These are phyloP conservation scores for Cruciata laevipes DNA, from an alignment of 257 asterid genomes.

Conservation along the genomic window DNA sequence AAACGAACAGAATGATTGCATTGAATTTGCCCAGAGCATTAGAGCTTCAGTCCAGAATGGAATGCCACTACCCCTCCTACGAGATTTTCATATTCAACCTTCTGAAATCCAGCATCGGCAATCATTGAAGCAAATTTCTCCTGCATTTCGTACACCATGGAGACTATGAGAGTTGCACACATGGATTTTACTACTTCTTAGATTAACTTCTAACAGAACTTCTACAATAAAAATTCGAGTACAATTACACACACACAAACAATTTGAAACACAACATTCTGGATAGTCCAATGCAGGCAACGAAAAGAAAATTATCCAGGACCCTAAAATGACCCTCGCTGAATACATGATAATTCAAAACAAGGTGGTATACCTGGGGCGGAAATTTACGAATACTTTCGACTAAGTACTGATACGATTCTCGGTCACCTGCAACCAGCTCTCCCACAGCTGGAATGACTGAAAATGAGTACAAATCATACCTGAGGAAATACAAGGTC, in stretches of 20 bases:
- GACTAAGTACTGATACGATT: conserved; percentile 76
- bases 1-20: not conserved
- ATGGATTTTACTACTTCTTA: not conserved
- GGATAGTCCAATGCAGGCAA: no score
- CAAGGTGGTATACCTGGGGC: conserved; percentile 47
- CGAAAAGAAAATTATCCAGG: not conserved
- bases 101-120: conserved; percentile 82
- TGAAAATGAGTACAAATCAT: conserved; percentile 83
- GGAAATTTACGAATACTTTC: conserved; percentile 91
- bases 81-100: conserved; percentile 88
- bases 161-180: not conserved
- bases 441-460: conserved; percentile 79
- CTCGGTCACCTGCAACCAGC: conserved; percentile 83
- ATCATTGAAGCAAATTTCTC: conserved; percentile 81
- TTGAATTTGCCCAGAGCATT: conserved; percentile 6
- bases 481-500: conserved; percentile 41
- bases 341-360: not conserved
- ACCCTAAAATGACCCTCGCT: not conserved
- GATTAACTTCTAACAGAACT: not conserved
- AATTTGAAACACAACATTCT: not conserved
- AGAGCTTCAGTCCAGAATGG: conserved; percentile 79
- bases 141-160: conserved; percentile 33
- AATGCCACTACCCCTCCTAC: conserved; percentile 94
- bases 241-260: not conserved
- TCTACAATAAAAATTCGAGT: not conserved